phyloP scores from a whole-genome alignment of 495 filamentous ascomycete species.

The Penicillium verhagenii region DNA sequence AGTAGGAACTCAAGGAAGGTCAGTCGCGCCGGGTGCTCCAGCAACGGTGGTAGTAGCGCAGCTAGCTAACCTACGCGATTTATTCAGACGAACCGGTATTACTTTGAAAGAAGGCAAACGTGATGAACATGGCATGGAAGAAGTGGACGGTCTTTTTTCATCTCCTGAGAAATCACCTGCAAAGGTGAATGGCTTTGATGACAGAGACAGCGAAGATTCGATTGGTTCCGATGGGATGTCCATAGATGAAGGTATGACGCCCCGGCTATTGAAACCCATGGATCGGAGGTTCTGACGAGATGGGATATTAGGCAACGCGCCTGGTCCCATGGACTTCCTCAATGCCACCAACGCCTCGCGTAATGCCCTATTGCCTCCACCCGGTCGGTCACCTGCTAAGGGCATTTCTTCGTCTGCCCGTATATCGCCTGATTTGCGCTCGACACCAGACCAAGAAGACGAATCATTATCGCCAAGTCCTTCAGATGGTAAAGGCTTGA shows the following conservation, averaged over 20 bases:
- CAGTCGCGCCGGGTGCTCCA: conserved; percentile 13
- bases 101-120: conserved; percentile 77
- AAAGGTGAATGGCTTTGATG: conserved; percentile 35
- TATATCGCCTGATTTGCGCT: conserved; percentile 41
- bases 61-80: conserved; percentile 13
- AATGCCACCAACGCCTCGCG: conserved; percentile 30
- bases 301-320: conserved; percentile 34
- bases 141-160: conserved; percentile 80
- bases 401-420: conserved; percentile 40
- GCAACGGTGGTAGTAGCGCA: background rate
- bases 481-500: conserved; percentile 33
- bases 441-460: conserved; percentile 38
- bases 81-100: conserved; percentile 73
- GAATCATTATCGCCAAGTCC: conserved; percentile 38
- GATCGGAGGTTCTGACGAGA: background rate
- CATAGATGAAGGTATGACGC: conserved; percentile 43
- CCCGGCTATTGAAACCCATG: background rate
- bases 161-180: conserved; percentile 69
- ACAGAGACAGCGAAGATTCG: conserved; percentile 26
- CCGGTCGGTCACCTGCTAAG: conserved; percentile 47
- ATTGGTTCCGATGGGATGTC: conserved; percentile 48
- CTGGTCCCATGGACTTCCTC: conserved; percentile 44
- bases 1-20: conserved; percentile 66
- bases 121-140: conserved; percentile 91
- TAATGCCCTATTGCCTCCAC: conserved; percentile 30